Evolutionary conservation across 2,329 filamentous ascomycete species (phyloP).

Genomic region (Dryadomyces quercus-mongolicae): DNA sequence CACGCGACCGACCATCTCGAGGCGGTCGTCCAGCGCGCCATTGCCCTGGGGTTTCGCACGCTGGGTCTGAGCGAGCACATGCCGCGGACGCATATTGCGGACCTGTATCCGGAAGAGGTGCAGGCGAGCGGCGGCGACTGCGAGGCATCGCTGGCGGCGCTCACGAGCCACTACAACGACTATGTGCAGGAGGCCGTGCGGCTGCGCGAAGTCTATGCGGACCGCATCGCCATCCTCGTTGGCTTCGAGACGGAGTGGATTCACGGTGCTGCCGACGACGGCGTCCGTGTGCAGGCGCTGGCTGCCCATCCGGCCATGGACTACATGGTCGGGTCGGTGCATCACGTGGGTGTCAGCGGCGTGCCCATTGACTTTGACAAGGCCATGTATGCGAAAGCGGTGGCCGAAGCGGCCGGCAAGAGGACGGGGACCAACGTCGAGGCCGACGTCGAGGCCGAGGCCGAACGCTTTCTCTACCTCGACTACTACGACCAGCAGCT

Average conservation of each 20-base stretch:
- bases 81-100: constrained; percentile 58
- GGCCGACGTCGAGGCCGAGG: constrained; percentile 18
- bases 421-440: not conserved
- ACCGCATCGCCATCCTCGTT: constrained; percentile 66
- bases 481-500: constrained; percentile 83
- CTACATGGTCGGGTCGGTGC: constrained; percentile 79
- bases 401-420: not conserved
- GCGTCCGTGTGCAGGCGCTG: constrained; percentile 50
- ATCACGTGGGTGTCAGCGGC: constrained; percentile 69
- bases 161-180: constrained; percentile 41
- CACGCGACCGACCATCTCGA: constrained; percentile 82
- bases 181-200: constrained; percentile 68
- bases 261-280: constrained; percentile 45
- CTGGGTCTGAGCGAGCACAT: constrained; percentile 94
- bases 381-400: constrained; percentile 52
- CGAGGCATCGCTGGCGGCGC: constrained; percentile 29
- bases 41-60: constrained; percentile 64
- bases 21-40: constrained; percentile 68
- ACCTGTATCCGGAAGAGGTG: constrained; percentile 86
- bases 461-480: constrained; percentile 63
- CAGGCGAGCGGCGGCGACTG: constrained; percentile 32
- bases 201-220: constrained; percentile 57
- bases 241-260: constrained; percentile 95
- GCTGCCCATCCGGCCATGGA: constrained; percentile 49
- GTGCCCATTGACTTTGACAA: constrained; percentile 82